These are phyloP conservation scores for Penicillium capsulatum DNA, from an alignment of 2,329 filamentous ascomycete genomes.

Conservation along the genomic window DNA sequence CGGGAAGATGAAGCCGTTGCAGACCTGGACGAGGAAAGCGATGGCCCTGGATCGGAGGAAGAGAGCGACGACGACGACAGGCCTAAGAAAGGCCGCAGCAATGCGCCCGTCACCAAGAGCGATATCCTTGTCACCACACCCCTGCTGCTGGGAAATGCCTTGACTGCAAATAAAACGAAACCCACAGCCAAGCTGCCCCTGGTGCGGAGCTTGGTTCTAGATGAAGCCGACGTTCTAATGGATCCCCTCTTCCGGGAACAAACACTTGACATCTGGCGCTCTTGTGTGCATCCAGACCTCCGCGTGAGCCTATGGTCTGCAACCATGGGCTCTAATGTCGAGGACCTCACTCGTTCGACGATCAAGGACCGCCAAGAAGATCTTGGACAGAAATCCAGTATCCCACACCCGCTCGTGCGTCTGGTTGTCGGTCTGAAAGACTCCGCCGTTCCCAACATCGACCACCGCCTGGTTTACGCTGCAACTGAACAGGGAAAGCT, in stretches of 20 bases:
- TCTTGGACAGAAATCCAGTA: constrained; percentile 15
- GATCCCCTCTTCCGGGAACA: constrained; percentile 88
- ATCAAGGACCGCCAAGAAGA: constrained; percentile 52
- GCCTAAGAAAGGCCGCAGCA: constrained; percentile 24
- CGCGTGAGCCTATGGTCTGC: constrained; percentile 87
- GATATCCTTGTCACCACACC: constrained; percentile 81
- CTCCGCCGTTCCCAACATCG: constrained; percentile 86
- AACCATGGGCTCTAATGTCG: constrained; percentile 92
- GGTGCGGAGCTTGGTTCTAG: constrained; percentile 72
- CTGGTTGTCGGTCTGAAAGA: constrained; percentile 96
- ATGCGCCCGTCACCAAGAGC: constrained; percentile 60
- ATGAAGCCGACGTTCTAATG: constrained; percentile 92
- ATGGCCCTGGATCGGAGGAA: constrained; percentile 40
- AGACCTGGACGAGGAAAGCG: constrained; percentile 38
- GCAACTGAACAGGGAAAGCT: constrained; percentile 93
- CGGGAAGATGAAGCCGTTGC: constrained; percentile 41
- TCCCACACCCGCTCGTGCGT: constrained; percentile 59
- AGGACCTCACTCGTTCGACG: constrained; percentile 68
- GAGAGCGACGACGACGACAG: constrained; percentile 28
- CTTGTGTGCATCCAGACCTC: constrained; percentile 66
- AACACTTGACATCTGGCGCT: constrained; percentile 77
- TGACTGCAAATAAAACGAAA: constrained; percentile 50
- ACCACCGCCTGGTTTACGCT: constrained; percentile 83
- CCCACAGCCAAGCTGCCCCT: constrained; percentile 55
- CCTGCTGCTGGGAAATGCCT: constrained; percentile 69